These are phyloP conservation scores for Phoenix dactylifera DNA, from an alignment of 176 grass and related monocot species.

Conservation along the genomic window DNA sequence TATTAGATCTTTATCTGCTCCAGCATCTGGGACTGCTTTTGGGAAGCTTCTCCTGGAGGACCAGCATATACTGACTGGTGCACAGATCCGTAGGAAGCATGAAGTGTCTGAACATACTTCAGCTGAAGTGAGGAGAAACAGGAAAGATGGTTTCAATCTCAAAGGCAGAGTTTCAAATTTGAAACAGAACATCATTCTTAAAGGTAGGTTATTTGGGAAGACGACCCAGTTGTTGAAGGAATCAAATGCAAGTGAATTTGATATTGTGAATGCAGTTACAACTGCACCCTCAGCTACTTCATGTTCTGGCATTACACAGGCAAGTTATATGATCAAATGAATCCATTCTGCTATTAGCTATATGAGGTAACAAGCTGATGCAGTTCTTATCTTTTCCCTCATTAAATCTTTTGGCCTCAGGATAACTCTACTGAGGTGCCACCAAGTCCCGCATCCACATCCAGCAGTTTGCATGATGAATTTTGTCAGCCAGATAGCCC, in stretches of 20 bases:
- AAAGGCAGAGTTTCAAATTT: slow-evolving; percentile 41
- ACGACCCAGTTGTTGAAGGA: slow-evolving; percentile 25
- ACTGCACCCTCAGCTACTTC: slow-evolving; percentile 11
- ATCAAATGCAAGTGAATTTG: slow-evolving; percentile 15
- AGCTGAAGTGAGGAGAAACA: slow-evolving; percentile 11
- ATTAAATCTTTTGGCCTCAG: slow-evolving; percentile 18
- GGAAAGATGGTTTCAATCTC: slow-evolving; percentile 35
- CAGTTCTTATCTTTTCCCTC: too few relatives aligned
- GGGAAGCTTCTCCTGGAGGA: slow-evolving; percentile 34
- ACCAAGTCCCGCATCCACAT: slow-evolving; percentile 32
- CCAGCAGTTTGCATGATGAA: slow-evolving; percentile 36
- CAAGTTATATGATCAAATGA: slow-evolving; percentile 4
- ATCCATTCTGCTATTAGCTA: not conserved
- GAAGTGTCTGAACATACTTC: slow-evolving; percentile 16
- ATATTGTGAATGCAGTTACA: slow-evolving; percentile 18
- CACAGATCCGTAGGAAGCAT: slow-evolving; percentile 16
- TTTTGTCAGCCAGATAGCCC: slow-evolving; percentile 28
- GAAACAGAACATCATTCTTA: slow-evolving; percentile 36
- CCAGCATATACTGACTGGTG: slow-evolving; percentile 6
- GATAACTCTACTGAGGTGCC: slow-evolving; percentile 42
- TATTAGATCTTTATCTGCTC: slow-evolving; percentile 61
- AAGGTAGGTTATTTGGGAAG: slow-evolving; percentile 33
- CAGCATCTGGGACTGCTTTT: slow-evolving; percentile 23
- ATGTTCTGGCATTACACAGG: slow-evolving; percentile 31
- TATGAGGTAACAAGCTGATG: too few relatives aligned